Percentiles rank a stretch among this genome's conserved stretches.
These are phyloP conservation scores for Fagopyrum esculentum DNA, from an alignment of 148 eudicot genomes.

Conservation along the genomic window DNA sequence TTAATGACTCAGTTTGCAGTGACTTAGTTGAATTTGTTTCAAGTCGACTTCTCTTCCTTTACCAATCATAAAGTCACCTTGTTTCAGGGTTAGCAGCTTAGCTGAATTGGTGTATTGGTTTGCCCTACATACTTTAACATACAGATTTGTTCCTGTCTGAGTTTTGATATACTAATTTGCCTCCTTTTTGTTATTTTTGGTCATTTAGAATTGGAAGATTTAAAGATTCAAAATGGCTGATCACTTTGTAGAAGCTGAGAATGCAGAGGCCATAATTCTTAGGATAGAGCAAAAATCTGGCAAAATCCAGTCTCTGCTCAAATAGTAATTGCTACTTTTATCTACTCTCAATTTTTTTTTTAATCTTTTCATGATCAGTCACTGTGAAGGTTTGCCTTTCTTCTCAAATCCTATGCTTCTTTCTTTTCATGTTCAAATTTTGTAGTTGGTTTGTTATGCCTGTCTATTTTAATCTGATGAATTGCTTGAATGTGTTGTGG, in stretches of 20 bases:
- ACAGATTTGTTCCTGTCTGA: background rate
- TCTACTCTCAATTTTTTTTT: too few relatives aligned
- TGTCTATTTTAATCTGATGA: too few relatives aligned
- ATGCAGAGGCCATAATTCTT: constrained; percentile 84
- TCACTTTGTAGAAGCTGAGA: constrained; percentile 66
- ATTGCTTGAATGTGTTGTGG: too few relatives aligned
- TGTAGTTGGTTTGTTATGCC: too few relatives aligned
- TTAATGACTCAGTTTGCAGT: background rate
- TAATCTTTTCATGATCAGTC: too few relatives aligned
- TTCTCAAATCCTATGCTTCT: too few relatives aligned
- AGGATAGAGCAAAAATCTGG: constrained; percentile 91
- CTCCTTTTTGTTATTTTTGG: background rate
- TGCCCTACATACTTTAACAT: background rate
- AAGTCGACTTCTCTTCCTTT: background rate
- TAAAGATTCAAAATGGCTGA: constrained; percentile 1
- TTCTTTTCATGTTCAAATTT: too few relatives aligned
- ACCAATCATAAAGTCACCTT: background rate
- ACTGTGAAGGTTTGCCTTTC: too few relatives aligned
- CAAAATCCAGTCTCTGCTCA: constrained; percentile 91
- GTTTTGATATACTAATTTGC: background rate
- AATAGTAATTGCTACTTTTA: constrained; percentile 32
- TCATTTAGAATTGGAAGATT: background rate
- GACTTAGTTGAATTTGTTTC: background rate
- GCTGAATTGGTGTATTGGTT: too few relatives aligned
- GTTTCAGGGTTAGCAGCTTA: too few relatives aligned